Evolutionary conservation across 176 grass and related monocot genomes (phyloP).

Genomic region (Eragrostis nindensis): DNA sequence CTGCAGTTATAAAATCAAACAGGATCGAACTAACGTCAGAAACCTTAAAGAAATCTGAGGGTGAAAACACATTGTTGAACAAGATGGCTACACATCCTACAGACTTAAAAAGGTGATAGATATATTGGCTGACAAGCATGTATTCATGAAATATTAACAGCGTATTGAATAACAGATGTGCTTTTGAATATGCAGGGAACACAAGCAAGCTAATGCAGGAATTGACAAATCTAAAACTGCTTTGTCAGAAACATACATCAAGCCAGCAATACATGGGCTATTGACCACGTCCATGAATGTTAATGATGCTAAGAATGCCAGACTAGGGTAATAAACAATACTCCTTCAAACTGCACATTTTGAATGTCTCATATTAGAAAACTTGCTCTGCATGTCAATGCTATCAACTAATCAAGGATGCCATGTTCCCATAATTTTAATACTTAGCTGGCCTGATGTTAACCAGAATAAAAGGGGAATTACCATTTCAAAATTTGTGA

Average conservation of each 20-base stretch:
- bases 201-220: conserved; percentile 41
- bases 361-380: conserved; percentile 35
- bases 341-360: conserved; percentile 5
- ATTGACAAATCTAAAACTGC: conserved; percentile 44
- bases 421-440: conserved; percentile 11
- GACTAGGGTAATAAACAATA: conserved; percentile 50
- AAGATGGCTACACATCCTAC: conserved; percentile 46
- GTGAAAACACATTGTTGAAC: conserved; percentile 45
- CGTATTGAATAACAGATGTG: not conserved
- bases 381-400: conserved; percentile 24
- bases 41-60: conserved; percentile 49
- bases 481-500: conserved; percentile 2
- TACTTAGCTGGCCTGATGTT: conserved; percentile 25
- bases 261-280: conserved; percentile 42
- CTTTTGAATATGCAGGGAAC: conserved; percentile 51
- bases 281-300: conserved; percentile 31
- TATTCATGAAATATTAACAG: conserved; percentile 28
- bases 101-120: conserved; percentile 54
- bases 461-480: not conserved
- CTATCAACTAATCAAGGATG: conserved; percentile 10
- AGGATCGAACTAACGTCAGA: conserved; percentile 49
- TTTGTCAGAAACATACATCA: conserved; percentile 47
- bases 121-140: conserved; percentile 29
- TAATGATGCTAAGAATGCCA: conserved; percentile 35
- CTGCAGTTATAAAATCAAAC: conserved; percentile 38